These are phyloP conservation scores for Nakazawaea wyomingensis DNA, from an alignment of 805 yeast genomes.

Conservation along the genomic window DNA sequence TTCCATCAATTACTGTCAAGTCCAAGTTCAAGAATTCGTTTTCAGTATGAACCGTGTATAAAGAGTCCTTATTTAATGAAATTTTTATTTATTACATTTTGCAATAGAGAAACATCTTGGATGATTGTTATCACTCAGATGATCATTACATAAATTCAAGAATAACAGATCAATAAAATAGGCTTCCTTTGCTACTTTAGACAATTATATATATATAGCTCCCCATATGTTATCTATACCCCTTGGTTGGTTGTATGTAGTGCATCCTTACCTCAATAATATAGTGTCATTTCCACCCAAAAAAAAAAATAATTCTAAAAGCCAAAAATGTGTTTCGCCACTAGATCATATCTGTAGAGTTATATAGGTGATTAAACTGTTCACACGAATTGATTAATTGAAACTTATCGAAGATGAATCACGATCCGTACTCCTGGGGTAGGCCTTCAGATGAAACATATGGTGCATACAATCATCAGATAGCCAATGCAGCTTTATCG, in stretches of 20 bases:
- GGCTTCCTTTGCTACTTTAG: no score
- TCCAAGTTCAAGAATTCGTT: background rate
- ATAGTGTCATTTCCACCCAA: background rate
- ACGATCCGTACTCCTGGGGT: slow-evolving; percentile 95
- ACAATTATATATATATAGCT: background rate
- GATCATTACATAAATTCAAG: no score
- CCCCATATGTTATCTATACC: background rate
- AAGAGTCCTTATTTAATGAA: background rate
- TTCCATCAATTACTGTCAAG: no score
- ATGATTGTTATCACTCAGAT: no score
- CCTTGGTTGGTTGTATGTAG: background rate
- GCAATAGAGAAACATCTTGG: no score
- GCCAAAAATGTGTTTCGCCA: slow-evolving; percentile 4
- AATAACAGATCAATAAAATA: no score
- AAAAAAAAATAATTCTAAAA: background rate
- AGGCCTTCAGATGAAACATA: slow-evolving; percentile 82
- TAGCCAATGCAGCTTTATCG: slow-evolving; percentile 50
- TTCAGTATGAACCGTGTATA: background rate
- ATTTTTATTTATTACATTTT: background rate
- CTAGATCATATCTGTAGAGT: no score
- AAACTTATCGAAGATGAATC: slow-evolving; percentile 57
- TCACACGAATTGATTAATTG: no score
- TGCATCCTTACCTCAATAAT: background rate
- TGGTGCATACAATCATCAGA: slow-evolving; percentile 72
- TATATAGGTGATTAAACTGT: no score